Evolutionary conservation across 2,329 filamentous ascomycete species (phyloP), one percentile per base, ranked within the genome.

Genomic region (Emericellopsis atlantica): DNA sequence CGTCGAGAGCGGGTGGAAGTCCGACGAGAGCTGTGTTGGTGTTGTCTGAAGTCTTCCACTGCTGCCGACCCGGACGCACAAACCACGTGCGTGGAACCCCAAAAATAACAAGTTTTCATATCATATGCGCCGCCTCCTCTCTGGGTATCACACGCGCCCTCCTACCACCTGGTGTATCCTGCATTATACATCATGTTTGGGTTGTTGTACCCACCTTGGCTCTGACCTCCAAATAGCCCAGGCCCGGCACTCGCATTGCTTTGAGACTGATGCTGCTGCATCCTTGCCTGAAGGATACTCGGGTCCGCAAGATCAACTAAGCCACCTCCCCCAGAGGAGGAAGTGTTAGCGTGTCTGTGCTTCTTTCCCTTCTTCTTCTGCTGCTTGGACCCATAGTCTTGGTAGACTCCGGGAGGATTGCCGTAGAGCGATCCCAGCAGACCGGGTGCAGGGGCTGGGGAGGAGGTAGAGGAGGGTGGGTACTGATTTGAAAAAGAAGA

Each of bases 281-380:
- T 84, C 76, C 89, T 86, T 66, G 87, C 87, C 74, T 95, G 89
- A 76, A 96, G 81, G 77, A 95, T 95, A 77, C 87, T 95, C 76
- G 90, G 90, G 87, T 96, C 89, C 76, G 85, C 87, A 89, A 95
- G 87, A 93, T 96, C 89, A 74, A 93, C 89, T 90, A 95, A 80
- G 74, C 86, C 89, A 85, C 87, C 86, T 79, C 88, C 89, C 74
- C 84, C 84, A 80, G 88, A 94, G 81, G 90, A 96, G 85, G 89
- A 95, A 90, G 90, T 95, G 87, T 95, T 95, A 92, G 88, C 90
- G 82, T 95, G 89, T 81, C 89, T 93, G 77, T 95, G 90, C 87
- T 95, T 95, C 81, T 95, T 95, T 74, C 88, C 88, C 87, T 95
- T 95, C 80, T 95, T 95, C 83, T 94, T 95, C 79, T 93, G 88